A percentile compares a stretch with the other conserved stretches of the same genome.
These are phyloP conservation scores for Iberis pinnata DNA, from an alignment of 345 rosid genomes.

Conservation along the genomic window DNA sequence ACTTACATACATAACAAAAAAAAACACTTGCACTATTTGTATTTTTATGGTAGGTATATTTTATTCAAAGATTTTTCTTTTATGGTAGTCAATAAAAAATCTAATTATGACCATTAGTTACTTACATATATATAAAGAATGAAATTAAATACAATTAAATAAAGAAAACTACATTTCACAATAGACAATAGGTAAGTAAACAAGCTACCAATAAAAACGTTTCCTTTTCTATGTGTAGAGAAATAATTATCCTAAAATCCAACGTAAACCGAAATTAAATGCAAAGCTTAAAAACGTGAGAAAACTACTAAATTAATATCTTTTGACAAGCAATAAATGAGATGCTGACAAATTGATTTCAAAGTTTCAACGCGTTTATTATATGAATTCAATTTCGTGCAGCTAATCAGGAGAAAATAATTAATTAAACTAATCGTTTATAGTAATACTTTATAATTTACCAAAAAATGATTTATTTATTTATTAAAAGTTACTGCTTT, in stretches of 20 bases:
- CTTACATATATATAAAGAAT: too few relatives aligned
- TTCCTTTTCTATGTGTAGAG: background rate
- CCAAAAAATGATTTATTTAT: conserved; percentile 10
- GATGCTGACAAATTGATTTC: conserved; percentile 17
- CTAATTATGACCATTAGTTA: too few relatives aligned
- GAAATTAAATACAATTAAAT: too few relatives aligned
- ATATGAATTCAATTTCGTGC: conserved; percentile 21
- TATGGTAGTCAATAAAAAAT: too few relatives aligned
- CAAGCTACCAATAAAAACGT: too few relatives aligned
- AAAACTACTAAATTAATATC: background rate
- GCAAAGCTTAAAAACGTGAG: background rate
- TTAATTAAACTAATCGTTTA: conserved; percentile 17
- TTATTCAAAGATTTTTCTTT: too few relatives aligned
- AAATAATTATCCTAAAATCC: too few relatives aligned
- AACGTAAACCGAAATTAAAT: background rate
- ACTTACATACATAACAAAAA: too few relatives aligned
- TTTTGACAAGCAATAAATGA: conserved; percentile 25
- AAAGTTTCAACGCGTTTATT: conserved; percentile 29
- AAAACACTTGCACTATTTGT: too few relatives aligned
- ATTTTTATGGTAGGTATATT: too few relatives aligned
- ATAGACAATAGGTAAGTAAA: too few relatives aligned
- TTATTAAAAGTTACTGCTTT: conserved; percentile 26
- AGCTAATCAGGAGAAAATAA: conserved; percentile 28
- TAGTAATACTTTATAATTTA: background rate
- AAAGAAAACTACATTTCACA: too few relatives aligned